Evolutionary conservation across 768 basidiomycete species (phyloP).

Genomic region (Pulveroboletus ravenelii): DNA sequence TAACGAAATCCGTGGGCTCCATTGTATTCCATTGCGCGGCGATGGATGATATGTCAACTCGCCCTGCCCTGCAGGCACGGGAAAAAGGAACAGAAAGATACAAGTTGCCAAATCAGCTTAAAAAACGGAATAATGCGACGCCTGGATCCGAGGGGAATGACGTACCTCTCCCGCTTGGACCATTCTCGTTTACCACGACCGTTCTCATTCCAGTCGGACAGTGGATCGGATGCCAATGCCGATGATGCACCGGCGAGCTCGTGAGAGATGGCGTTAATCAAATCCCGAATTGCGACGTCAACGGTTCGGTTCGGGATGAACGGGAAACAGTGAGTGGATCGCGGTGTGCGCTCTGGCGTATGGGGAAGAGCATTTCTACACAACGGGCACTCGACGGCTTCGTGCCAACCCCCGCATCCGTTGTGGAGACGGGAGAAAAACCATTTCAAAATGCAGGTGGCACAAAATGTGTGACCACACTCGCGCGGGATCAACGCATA

Average conservation of each 20-base stretch:
- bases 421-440: slow-evolving; percentile 63
- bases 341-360: slow-evolving; percentile 50
- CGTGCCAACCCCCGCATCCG: slow-evolving; percentile 63
- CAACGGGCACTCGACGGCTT: slow-evolving; percentile 61
- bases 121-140: neutral
- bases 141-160: slow-evolving; percentile 20
- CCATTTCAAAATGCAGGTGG: slow-evolving; percentile 62
- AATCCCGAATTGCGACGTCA: slow-evolving; percentile 46
- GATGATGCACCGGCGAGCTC: slow-evolving; percentile 32
- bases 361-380: slow-evolving; percentile 52
- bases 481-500: slow-evolving; percentile 48
- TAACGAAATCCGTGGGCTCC: slow-evolving; percentile 47
- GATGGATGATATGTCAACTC: slow-evolving; percentile 49
- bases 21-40: slow-evolving; percentile 46
- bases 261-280: slow-evolving; percentile 48
- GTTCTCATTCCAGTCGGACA: slow-evolving; percentile 49
- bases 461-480: slow-evolving; percentile 69
- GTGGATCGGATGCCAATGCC: slow-evolving; percentile 28
- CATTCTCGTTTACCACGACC: slow-evolving; percentile 52
- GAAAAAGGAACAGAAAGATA: neutral
- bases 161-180: slow-evolving; percentile 51
- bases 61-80: slow-evolving; percentile 43
- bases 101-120: slow-evolving; percentile 6
- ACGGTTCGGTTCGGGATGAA: slow-evolving; percentile 61
- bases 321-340: slow-evolving; percentile 48